Conservation (phyloP, 78 protist genomes). For the Dictyostelium capitatum region DNA sequence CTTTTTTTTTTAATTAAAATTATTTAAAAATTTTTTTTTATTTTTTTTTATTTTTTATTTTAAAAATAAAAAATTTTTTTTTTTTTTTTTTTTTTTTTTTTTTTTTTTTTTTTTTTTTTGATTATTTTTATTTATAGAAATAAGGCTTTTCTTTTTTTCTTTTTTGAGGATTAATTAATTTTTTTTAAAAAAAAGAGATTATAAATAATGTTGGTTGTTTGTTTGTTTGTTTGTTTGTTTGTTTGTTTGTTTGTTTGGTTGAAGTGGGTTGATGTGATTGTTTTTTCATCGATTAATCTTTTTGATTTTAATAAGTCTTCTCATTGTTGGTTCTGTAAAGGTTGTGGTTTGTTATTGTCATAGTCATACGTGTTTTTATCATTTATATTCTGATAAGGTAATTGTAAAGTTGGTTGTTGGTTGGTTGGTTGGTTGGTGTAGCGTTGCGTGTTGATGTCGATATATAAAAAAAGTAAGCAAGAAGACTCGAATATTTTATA, state of each 20-base stretch:
- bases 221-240: background rate
- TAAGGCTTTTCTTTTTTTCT: background rate
- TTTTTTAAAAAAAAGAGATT: background rate
- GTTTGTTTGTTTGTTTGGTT: background rate
- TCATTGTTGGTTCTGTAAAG: conserved; percentile 1
- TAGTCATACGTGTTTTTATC: conserved; percentile 1
- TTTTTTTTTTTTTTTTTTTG: background rate
- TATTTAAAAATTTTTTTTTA: too few relatives aligned
- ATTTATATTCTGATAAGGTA: background rate
- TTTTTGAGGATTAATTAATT: background rate
- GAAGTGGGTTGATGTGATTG: background rate
- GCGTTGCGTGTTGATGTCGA: background rate
- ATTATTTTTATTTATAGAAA: background rate
- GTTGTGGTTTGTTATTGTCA: background rate
- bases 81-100: too few relatives aligned
- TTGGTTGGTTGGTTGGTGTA: background rate
- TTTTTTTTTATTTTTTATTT: too few relatives aligned
- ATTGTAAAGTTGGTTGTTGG: background rate
- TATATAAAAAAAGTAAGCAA: conserved; percentile 6
- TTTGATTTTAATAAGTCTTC: background rate
- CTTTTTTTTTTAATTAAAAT: too few relatives aligned
- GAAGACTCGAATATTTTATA: background rate
- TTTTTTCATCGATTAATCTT: background rate
- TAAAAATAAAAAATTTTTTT: background rate
- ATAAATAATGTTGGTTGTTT: background rate